Conservation (phyloP, 2,329 filamentous ascomycete species). For the Paradendryphiella salina region DNA sequence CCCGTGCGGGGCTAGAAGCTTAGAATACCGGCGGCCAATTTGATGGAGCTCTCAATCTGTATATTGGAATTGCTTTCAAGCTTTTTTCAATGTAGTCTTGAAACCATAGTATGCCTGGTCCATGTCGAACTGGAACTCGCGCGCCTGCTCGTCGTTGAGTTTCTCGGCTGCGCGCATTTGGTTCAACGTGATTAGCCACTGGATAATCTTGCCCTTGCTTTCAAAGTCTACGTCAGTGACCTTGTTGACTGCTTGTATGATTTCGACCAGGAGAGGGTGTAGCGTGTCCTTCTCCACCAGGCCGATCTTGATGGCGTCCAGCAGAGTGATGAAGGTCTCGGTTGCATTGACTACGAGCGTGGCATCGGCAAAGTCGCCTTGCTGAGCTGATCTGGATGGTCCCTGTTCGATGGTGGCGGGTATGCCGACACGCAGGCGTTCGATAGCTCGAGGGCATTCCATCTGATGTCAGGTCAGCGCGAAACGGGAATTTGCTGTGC, state of each 20-base stretch:
- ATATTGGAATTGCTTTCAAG: constrained; percentile 22
- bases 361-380: constrained; percentile 54
- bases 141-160: constrained; percentile 79
- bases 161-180: constrained; percentile 97
- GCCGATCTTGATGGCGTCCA: constrained; percentile 91
- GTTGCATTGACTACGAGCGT: constrained; percentile 84
- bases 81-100: constrained; percentile 68
- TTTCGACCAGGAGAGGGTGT: constrained; percentile 91
- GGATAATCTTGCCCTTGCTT: constrained; percentile 93
- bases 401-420: constrained; percentile 74
- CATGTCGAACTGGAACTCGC: constrained; percentile 90
- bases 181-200: constrained; percentile 96
- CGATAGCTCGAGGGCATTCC: constrained; percentile 90
- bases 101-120: constrained; percentile 94
- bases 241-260: constrained; percentile 96
- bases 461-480: constrained; percentile 60
- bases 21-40: neutral
- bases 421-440: constrained; percentile 88
- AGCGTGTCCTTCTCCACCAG: constrained; percentile 93
- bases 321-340: constrained; percentile 97
- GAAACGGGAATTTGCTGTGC: neutral
- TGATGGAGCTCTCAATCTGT: neutral
- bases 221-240: constrained; percentile 96
- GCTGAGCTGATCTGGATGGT: constrained; percentile 50
- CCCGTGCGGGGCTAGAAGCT: constrained; percentile 16